Evolutionary conservation across 2,329 filamentous ascomycete genomes (phyloP).

Genomic region (Fusarium sp.): DNA sequence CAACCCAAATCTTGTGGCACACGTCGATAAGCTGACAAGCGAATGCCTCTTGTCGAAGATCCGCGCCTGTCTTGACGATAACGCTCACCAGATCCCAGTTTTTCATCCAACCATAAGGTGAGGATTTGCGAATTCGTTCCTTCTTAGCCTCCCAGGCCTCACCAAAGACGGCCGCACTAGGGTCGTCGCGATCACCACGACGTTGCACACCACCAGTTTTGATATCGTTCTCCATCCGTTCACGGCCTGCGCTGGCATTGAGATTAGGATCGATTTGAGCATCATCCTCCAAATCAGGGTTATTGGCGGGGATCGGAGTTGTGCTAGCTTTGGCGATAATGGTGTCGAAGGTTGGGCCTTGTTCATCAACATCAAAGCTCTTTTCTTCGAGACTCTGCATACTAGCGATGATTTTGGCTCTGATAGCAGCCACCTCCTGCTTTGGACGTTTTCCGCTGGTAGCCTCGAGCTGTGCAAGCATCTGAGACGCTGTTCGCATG

Average conservation of each 20-base stretch:
- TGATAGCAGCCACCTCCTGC: slow-evolving; percentile 83
- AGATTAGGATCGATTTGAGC: slow-evolving; percentile 62
- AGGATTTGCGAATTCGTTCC: slow-evolving; percentile 84
- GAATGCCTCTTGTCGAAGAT: slow-evolving; percentile 86
- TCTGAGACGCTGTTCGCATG: slow-evolving; percentile 88
- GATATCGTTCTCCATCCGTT: slow-evolving; percentile 89
- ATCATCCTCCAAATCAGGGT: slow-evolving; percentile 67
- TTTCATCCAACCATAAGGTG: slow-evolving; percentile 88
- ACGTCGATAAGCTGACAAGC: slow-evolving; percentile 86
- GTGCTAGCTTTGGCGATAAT: slow-evolving; percentile 81
- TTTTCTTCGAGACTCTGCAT: slow-evolving; percentile 91
- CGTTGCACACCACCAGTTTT: slow-evolving; percentile 86
- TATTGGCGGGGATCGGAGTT: slow-evolving; percentile 52
- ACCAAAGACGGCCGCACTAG: slow-evolving; percentile 86
- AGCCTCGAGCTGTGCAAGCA: slow-evolving; percentile 84
- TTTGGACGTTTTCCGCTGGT: slow-evolving; percentile 83
- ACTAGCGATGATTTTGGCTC: slow-evolving; percentile 87
- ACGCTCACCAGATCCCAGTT: slow-evolving; percentile 90
- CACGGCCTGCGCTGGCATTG: slow-evolving; percentile 78
- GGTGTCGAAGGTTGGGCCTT: slow-evolving; percentile 80
- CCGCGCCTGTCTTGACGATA: slow-evolving; percentile 87
- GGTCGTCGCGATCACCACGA: slow-evolving; percentile 85
- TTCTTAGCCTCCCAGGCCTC: slow-evolving; percentile 88
- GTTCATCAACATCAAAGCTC: slow-evolving; percentile 81
- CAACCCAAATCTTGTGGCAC: slow-evolving; percentile 84